Evolutionary conservation across 2,329 filamentous ascomycete species (phyloP), one percentile per base, ranked within the genome.

Genomic region (Ophiocordyceps polyrhachis-furcata): DNA sequence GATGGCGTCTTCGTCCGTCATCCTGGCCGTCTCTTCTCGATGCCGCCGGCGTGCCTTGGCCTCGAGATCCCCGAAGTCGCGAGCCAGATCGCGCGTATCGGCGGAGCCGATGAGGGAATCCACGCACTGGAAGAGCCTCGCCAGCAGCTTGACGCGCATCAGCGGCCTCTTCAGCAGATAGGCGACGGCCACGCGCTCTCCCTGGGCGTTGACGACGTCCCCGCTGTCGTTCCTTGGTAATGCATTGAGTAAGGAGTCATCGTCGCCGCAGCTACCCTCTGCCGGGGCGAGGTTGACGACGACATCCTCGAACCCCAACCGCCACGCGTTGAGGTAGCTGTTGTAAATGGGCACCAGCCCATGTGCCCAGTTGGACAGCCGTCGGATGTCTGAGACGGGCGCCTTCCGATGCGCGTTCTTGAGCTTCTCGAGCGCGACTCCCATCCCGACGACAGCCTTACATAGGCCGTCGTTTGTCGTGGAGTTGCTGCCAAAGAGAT

Each of bases 401-500:
- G 93, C 83, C 45, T 81, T 79, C 55, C 76, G 82, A 64, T 98
- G 91, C 35, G 84, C 66, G 21, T 73, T 76, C 59, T 81, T 87
- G 42, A 98, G 66, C 53, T 85, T 81, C 60, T 96, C 88, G 5
- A 98, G 70, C 4, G 82, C 79, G 46, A 95, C 74, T 8, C 91
- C 91, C 88, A 98, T 96, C 53, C 86, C 80, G 40, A 96, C 79
- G 45, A 98, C 93, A 1, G 89, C 83, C 59, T 86, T 84, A 14
- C 84, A 87, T 50, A 88, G 73, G 49, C 71, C 60, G 46, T 83
- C 58, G 21, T 66, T 63, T 14, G 66, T 63, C 21, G 69, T 64
- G 14, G 63, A 55, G 17, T 70, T 69, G 11, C 73, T 69, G 17
- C 74, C 74, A 55, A 89, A 87, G 2, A 89, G 66, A 5, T 79